phyloP scores from a whole-genome alignment of 225 moss, liverwort and hornwort species.

The Physcomitrellopsis africana region DNA sequence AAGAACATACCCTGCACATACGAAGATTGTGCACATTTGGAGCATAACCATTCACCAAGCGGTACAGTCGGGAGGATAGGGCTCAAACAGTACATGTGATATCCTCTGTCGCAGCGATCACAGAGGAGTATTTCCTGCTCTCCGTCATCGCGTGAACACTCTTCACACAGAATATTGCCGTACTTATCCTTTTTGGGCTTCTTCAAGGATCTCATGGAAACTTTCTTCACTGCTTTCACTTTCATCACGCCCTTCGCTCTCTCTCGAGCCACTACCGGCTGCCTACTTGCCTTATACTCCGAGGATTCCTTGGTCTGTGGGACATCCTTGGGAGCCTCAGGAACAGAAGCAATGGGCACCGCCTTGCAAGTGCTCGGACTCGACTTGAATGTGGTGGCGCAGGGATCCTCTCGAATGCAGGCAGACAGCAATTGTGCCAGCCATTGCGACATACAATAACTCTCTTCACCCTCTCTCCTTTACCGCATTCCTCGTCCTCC shows the following conservation, averaged over 20 bases:
- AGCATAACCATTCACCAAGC: slow-evolving; percentile 81
- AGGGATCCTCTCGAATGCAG: slow-evolving; percentile 49
- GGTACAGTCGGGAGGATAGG: slow-evolving; percentile 75
- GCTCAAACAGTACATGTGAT: slow-evolving; percentile 83
- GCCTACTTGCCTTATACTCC: slow-evolving; percentile 29
- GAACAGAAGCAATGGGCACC: slow-evolving; percentile 16
- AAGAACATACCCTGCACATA: slow-evolving; percentile 55
- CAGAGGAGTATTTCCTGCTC: slow-evolving; percentile 93
- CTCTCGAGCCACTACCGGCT: slow-evolving; percentile 29
- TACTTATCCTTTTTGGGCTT: slow-evolving; percentile 49
- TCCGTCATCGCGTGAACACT: slow-evolving; percentile 64
- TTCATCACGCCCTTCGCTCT: slow-evolving; percentile 1
- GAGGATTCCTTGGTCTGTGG: slow-evolving; percentile 2
- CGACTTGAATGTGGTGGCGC: slow-evolving; percentile 18
- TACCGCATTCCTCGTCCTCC: slow-evolving; percentile 61
- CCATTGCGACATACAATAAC: too few relatives aligned
- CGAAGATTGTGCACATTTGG: slow-evolving; percentile 55
- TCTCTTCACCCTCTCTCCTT: slow-evolving; percentile 66
- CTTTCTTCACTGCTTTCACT: neutral
- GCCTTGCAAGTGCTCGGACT: slow-evolving; percentile 37
- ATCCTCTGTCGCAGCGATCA: slow-evolving; percentile 83
- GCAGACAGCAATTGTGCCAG: slow-evolving; percentile 65
- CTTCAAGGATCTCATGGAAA: neutral
- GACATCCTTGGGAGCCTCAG: slow-evolving; percentile 19
- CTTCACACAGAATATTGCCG: slow-evolving; percentile 59